Evolutionary conservation across 352 stramenopile species (phyloP), one percentile per base, ranked within the genome.

Genomic region (Elongisporangium anandrum): DNA sequence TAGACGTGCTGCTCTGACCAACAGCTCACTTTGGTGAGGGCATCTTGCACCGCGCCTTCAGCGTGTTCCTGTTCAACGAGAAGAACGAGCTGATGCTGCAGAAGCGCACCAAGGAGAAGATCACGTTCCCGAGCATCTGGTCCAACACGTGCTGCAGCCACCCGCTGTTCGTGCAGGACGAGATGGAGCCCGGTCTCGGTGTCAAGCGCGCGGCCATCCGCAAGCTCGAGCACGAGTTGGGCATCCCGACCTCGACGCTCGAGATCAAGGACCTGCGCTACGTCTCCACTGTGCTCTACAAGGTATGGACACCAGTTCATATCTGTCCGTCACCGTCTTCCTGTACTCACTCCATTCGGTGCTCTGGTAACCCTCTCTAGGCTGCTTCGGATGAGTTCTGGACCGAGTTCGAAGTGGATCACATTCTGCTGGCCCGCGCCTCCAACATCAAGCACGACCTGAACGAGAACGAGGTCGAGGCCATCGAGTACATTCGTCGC

Each of bases 61-160:
- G 82, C 54, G 73, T 94, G 13, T 95, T 95, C 59, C 63, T 95
- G 38, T 95, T 95, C 72, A 92, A 94, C 73, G 84, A 76, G 41
- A 81, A 88, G 60, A 92, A 93, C 57, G 79, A 93, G 61, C 59
- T 95, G 51, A 68, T 95, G 39, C 88, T 95, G 50, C 86, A 95
- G 65, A 90, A 99, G 82, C 85, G 97, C 17, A 92, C 97, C 1
- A 72, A 73, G 2, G 88, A 93, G 51, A 99, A 99, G 78, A 99
- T 99, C 75, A 99, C 97, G 22, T 99, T 99, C 73, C 97, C 97
- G 15, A 87, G 91, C 68, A 97, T 98, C 34, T 99, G 97, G 97
- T 98, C 97, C 16, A 99, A 99, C 75, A 99, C 97, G 15, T 99
- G 97, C 73, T 99, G 97, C 79, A 97, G 85, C 60, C 97, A 99